Evolutionary conservation across 139 green algal species (phyloP), one percentile per base, ranked within the genome.

Genomic region (Chlamydomonas eustigma): DNA sequence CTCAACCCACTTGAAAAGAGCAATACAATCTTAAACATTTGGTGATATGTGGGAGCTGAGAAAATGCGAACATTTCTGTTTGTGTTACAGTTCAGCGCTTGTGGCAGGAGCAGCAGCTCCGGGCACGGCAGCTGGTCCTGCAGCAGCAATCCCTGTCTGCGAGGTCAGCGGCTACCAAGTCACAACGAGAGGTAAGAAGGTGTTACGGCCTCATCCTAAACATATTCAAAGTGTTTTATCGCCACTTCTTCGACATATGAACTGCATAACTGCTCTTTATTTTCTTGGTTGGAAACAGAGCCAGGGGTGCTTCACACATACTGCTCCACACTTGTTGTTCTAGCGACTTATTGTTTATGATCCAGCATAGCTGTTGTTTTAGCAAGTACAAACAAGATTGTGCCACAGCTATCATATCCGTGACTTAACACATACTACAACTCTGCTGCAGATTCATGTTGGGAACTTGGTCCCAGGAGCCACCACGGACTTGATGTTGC

Each of bases 91-190:
- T 50, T 4, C 75, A 82, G 68, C 72, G 84, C n/a, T 71, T 87
- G 70, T 90, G 92, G 84, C 87, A 92, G 78, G 88, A 94, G 79
- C 90, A 94, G 88, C 90, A 95, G 85, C 83, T 94, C 63, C 58
- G 81, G 6, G 83, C 88, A 12, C 87, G 91, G n/a, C 84, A 91
- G 78, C 81, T 93, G 80, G 87, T 95, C 50, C 71, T 95, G 72
- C 88, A 94, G 81, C 90, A 95, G 78, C 91, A 95, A 75, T 90
- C 91, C n/a, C 80, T 80, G 25, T 84, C 71, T 18, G 89, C 91
- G 18, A 83, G 87, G 25, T 84, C 84, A 1, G 88, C 90, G 1
- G 86, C 85, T 28, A 88, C 74, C 51, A 94, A 93, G 66, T 93
- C 90, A 38, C 90, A 94, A 73, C 81, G 91, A 6, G 90, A 94